Evolutionary conservation across 495 filamentous ascomycete genomes (phyloP).

Genomic region (Oidiodendron maius): DNA sequence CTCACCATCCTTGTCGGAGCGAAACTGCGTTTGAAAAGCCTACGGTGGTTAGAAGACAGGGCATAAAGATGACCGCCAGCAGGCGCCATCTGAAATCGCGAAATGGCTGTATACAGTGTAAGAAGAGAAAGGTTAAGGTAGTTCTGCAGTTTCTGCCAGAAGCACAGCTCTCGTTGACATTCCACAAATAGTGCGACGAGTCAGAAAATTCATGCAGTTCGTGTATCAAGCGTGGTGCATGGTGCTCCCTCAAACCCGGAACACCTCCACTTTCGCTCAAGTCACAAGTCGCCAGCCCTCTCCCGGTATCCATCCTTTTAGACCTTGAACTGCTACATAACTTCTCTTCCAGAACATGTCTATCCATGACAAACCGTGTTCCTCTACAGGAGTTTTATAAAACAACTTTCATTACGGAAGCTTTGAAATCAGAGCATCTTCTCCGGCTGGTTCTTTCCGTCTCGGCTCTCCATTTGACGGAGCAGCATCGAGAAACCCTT

Average conservation of each 20-base stretch:
- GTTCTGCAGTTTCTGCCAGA: not conserved
- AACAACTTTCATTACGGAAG: not conserved
- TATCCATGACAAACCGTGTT: not conserved
- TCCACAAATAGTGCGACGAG: conserved; percentile 1
- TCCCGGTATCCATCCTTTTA: not conserved
- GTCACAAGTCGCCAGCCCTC: not conserved
- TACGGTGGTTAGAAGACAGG: too few relatives aligned
- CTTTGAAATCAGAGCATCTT: not conserved
- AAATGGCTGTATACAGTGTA: not conserved
- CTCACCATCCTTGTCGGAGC: too few relatives aligned
- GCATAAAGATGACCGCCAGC: not conserved
- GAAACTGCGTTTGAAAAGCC: too few relatives aligned
- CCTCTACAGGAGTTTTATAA: not conserved
- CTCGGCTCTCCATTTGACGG: conserved; percentile 1
- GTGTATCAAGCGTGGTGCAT: not conserved
- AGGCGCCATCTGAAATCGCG: not conserved
- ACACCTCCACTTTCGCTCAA: not conserved
- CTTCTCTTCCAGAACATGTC: not conserved
- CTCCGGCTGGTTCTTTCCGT: not conserved
- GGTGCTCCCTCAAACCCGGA: not conserved
- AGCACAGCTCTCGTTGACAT: not conserved
- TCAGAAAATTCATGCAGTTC: not conserved
- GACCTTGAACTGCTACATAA: not conserved
- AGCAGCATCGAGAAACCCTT: not conserved
- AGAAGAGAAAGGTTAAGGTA: conserved; percentile 5